Conservation (phyloP, 345 rosid genomes). For the Ailanthus altissimus region DNA sequence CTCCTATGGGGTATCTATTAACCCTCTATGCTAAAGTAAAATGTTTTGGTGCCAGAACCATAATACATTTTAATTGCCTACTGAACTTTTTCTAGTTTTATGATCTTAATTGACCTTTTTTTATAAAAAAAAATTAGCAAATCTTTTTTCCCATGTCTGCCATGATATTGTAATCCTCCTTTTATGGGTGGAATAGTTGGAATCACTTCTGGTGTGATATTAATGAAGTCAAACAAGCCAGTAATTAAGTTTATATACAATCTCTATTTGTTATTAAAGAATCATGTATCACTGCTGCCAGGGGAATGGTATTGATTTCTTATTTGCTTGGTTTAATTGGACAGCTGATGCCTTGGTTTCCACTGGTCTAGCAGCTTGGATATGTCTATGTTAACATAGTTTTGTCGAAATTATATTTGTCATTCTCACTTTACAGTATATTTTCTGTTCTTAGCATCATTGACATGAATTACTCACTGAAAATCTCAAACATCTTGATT, state of each 20-base stretch:
- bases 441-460: background rate
- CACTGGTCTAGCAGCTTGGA: conserved; percentile 42
- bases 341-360: conserved; percentile 57
- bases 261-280: background rate
- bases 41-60: too few relatives aligned
- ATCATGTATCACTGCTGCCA: too few relatives aligned
- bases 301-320: background rate
- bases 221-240: conserved; percentile 46
- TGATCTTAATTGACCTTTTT: too few relatives aligned
- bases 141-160: background rate
- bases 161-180: background rate
- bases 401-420: background rate
- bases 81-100: too few relatives aligned
- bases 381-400: conserved; percentile 35
- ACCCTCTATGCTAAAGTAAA: too few relatives aligned
- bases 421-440: background rate
- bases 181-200: conserved; percentile 55
- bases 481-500: background rate
- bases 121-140: too few relatives aligned
- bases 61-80: too few relatives aligned
- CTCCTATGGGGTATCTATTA: conserved; percentile 54
- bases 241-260: conserved; percentile 7
- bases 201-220: conserved; percentile 48
- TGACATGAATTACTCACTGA: background rate
- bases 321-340: background rate